Evolutionary conservation across 2,329 filamentous ascomycete genomes (phyloP), one percentile per base, ranked within the genome.

Genomic region (Alternaria arbusti): DNA sequence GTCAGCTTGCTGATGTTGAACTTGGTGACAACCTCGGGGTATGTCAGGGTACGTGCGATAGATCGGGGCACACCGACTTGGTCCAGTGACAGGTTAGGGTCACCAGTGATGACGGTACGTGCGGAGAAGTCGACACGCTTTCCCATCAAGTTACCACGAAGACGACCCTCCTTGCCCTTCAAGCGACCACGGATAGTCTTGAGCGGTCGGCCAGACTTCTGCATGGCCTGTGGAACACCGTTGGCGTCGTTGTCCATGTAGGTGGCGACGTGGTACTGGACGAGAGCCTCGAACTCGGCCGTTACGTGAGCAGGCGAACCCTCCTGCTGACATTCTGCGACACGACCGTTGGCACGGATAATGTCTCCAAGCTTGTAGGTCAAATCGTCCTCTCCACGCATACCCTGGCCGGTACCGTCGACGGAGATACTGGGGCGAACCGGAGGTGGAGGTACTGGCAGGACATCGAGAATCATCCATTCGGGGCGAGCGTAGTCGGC

Each of bases 231-330:
- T 3, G 96, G 96, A 73, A 96, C 90, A 54, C 95, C 94, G 67
- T 96, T 96, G 81, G 98, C 97, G 79, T 99, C 95, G 75, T 99
- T 99, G 82, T 99, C 96, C 96, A 99, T 99, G 82, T 97, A 97
- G 1, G 96, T 99, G 46, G 96, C 96, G 64, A 99, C 94, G 76
- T 99, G 96, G 78, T 97, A 99, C 78, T 99, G 96, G 40, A 99
- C 85, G 30, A 99, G 84, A 67, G 91, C 89, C 80, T 97, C 93
- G 63, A 97, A 98, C 74, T 99, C 96, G 63, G 90, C 88, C 15
- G 94, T 89, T 70, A 98, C 93, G 81, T 99, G 96, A 68, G 92
- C 90, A 1, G 96, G 94, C 4, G 94, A 94, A 61, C 96, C 96
- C 80, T 97, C 94, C 63, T 92, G 89, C 74, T 97, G 93, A 64